Base-by-base conservation (phyloP, 169 alveolate species). In the Babesia bovis region DNA sequence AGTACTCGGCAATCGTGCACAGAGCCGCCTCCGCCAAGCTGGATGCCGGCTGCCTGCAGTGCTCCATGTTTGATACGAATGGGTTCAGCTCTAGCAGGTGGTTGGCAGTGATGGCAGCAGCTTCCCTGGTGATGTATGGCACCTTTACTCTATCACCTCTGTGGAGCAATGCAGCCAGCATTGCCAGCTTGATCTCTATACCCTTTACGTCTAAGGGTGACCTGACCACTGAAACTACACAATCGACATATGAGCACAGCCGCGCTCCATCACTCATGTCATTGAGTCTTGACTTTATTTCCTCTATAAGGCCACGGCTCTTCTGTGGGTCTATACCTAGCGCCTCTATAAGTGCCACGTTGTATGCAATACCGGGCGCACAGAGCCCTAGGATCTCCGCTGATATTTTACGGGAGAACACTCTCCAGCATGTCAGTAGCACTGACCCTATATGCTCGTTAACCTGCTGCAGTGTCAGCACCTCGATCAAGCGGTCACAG, bases 401-500 rank as follows among this genome's bases (percentile, higher is more conserved):
- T 3, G 69, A 51, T 21, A 71, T 19, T 19, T 59, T 71, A 4
- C 55, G 41, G 13, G 82, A 36, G 45, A 71, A 7, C 28, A 50
- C 53, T 9, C 4, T 56, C 82, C 82, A 71, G 63, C 82, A 71
- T 41, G 32, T 9, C 45, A 63, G 65, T 25, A 71, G 65, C n/a
- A 6, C 51, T 3, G 28, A 25, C 1, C 50, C 40, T 35, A 26
- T 51, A 55, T 51, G 32, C 0, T 30, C 49, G 30, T 67, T 67
- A 19, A 42, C 17, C 4, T 30, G 69, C 6, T 38, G 13, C 4
- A 71, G n/a, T 21, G 73, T 59, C 25, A 71, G 65, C 3, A 60
- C 82, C 66, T 71, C 82, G 38, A 71, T 71, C 55, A 71, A 32
- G 51, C 82, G 74, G 57, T 71, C 82, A 45, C 82, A 71, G 32